Conservation (phyloP, 768 basidiomycete species). For the Tricholoma flavovirens region DNA sequence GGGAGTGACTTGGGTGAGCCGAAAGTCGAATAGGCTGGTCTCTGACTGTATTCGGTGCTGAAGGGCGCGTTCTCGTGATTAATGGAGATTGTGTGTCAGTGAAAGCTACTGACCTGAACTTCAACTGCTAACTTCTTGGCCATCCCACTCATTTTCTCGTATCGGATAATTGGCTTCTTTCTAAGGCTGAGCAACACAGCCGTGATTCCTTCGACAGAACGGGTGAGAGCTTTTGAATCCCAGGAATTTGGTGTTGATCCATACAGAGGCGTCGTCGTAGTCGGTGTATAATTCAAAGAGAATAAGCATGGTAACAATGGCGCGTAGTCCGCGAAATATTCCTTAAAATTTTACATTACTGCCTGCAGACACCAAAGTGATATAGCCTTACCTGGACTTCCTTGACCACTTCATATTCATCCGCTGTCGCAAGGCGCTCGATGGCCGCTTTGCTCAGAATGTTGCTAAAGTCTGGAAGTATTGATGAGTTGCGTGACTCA, state of each 20-base stretch:
- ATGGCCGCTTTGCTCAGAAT: slow-evolving; percentile 84
- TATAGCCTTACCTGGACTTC: slow-evolving; percentile 82
- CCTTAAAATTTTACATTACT: slow-evolving; percentile 40
- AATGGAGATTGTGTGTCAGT: background rate
- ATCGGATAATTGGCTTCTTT: slow-evolving; percentile 93
- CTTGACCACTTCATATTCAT: slow-evolving; percentile 93
- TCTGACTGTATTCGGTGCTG: slow-evolving; percentile 81
- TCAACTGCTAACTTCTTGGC: slow-evolving; percentile 86
- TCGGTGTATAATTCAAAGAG: slow-evolving; percentile 76
- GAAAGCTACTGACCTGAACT: slow-evolving; percentile 55
- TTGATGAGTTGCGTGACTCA: slow-evolving; percentile 14
- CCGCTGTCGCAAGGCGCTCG: slow-evolving; percentile 87
- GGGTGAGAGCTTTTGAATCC: slow-evolving; percentile 68
- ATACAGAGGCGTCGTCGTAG: slow-evolving; percentile 57
- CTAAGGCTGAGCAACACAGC: slow-evolving; percentile 90
- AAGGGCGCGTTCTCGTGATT: slow-evolving; percentile 1
- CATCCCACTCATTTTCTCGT: slow-evolving; percentile 89
- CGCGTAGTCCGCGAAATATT: slow-evolving; percentile 96
- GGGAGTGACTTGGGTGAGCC: slow-evolving; percentile 82
- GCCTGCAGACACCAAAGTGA: background rate
- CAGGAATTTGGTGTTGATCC: slow-evolving; percentile 69
- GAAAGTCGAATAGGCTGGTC: slow-evolving; percentile 85
- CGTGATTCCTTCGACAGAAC: slow-evolving; percentile 73
- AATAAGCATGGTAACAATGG: slow-evolving; percentile 84
- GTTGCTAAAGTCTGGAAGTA: slow-evolving; percentile 84